These are phyloP conservation scores for Erythrobasidium yunnanense DNA, from an alignment of 768 basidiomycete species.

Conservation along the genomic window DNA sequence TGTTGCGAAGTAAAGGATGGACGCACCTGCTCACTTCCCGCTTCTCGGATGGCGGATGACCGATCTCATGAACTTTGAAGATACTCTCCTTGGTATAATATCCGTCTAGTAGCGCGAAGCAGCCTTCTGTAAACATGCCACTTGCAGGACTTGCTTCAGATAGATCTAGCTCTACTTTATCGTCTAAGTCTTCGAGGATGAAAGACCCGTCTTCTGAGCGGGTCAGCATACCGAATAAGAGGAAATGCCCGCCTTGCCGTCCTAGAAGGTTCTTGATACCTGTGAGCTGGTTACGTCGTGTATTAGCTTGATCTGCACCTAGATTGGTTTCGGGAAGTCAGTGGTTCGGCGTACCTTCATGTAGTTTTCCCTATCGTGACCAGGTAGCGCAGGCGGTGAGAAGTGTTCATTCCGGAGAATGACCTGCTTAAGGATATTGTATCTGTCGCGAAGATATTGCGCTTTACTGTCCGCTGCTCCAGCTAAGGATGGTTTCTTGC, in stretches of 20 bases:
- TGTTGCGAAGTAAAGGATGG: neutral
- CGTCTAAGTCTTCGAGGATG: conserved; percentile 87
- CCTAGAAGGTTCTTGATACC: conserved; percentile 94
- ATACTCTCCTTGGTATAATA: conserved; percentile 88
- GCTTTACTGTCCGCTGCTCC: conserved; percentile 75
- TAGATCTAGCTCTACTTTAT: conserved; percentile 75
- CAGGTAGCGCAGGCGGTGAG: conserved; percentile 80
- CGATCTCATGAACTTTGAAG: conserved; percentile 80
- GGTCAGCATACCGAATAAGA: conserved; percentile 83
- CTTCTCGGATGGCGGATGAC: conserved; percentile 92
- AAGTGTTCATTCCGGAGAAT: conserved; percentile 94
- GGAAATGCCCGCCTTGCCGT: conserved; percentile 73
- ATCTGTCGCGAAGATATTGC: conserved; percentile 65
- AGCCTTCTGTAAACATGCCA: conserved; percentile 91
- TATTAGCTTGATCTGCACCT: no score
- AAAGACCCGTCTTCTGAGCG: conserved; percentile 81
- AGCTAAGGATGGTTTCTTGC: conserved; percentile 54
- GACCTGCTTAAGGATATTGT: conserved; percentile 84
- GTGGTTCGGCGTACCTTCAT: no score
- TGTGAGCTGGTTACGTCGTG: conserved; percentile 52
- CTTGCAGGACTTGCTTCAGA: conserved; percentile 81
- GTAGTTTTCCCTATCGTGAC: conserved; percentile 68
- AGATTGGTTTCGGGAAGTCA: no score
- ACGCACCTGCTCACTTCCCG: conserved; percentile 67
- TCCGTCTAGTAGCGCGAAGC: conserved; percentile 87